These are phyloP conservation scores for Glycine soja DNA, from an alignment of 306 rosid species.

Conservation along the genomic window DNA sequence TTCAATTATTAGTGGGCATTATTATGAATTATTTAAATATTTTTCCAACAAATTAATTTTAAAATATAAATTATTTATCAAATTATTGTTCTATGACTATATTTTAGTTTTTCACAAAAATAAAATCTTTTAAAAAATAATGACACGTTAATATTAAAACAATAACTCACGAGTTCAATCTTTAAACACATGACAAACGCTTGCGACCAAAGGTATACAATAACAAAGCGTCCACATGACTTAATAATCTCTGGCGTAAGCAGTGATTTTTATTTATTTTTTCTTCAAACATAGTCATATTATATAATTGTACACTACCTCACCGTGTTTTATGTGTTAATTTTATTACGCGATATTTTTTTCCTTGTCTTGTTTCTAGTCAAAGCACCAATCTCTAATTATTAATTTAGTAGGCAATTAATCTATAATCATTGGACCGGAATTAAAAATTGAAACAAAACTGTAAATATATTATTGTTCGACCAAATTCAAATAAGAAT, in stretches of 20 bases:
- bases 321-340: slow-evolving; percentile 49
- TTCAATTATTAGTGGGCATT: no score
- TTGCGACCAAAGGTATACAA: neutral
- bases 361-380: slow-evolving; percentile 36
- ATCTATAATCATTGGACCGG: neutral
- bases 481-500: neutral
- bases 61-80: no score
- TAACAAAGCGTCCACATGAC: neutral
- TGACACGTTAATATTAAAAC: no score
- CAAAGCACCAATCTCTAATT: slow-evolving; percentile 45
- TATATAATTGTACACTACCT: neutral
- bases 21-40: no score
- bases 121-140: no score
- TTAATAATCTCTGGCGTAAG: slow-evolving; percentile 37
- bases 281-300: no score
- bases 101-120: no score
- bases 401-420: neutral
- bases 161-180: no score
- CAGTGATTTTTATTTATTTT: slow-evolving; percentile 17
- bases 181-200: no score
- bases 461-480: neutral
- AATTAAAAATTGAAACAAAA: neutral
- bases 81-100: no score
- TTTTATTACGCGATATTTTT: neutral
- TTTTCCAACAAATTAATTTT: no score